These are phyloP conservation scores for Kodamaea derodonti DNA, from an alignment of 1,139 yeast species.

Conservation along the genomic window DNA sequence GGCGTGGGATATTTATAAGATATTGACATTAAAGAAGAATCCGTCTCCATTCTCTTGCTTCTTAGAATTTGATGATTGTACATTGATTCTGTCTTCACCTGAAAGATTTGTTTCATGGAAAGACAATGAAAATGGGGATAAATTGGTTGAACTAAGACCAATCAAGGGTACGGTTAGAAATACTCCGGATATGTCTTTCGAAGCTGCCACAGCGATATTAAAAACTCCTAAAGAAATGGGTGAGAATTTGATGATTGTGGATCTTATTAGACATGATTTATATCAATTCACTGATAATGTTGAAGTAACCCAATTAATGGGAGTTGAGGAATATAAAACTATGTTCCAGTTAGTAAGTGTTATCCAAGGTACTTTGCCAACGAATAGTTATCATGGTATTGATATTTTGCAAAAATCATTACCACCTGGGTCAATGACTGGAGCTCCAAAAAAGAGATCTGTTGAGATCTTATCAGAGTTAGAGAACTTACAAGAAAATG, in stretches of 20 bases:
- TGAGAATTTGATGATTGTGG: slow-evolving; percentile 96
- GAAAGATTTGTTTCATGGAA: slow-evolving; percentile 89
- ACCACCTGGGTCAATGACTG: slow-evolving; percentile 99
- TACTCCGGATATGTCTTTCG: slow-evolving; percentile 45
- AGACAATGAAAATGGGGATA: slow-evolving; percentile 25
- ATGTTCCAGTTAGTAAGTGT: slow-evolving; percentile 92
- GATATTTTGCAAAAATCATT: slow-evolving; percentile 75
- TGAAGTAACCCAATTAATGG: slow-evolving; percentile 74
- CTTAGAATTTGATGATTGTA: slow-evolving; percentile 68
- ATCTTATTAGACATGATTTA: slow-evolving; percentile 88
- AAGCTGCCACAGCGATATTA: slow-evolving; percentile 59
- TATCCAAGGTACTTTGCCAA: slow-evolving; percentile 58
- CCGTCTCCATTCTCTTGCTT: slow-evolving; percentile 93
- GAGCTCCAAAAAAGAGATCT: slow-evolving; percentile 94
- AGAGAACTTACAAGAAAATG: slow-evolving; percentile 36
- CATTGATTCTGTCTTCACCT: slow-evolving; percentile 84
- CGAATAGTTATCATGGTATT: slow-evolving; percentile 55
- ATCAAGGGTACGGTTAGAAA: slow-evolving; percentile 93
- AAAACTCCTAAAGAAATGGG: slow-evolving; percentile 92
- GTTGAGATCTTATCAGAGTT: slow-evolving; percentile 70
- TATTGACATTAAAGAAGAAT: slow-evolving; percentile 58
- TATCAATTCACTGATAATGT: slow-evolving; percentile 67
- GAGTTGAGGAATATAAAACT: slow-evolving; percentile 87
- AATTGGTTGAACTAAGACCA: slow-evolving; percentile 77
- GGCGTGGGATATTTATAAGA: slow-evolving; percentile 81